Evolutionary conservation across 768 basidiomycete species (phyloP).

Genomic region (Pulveroboletus sp.): DNA sequence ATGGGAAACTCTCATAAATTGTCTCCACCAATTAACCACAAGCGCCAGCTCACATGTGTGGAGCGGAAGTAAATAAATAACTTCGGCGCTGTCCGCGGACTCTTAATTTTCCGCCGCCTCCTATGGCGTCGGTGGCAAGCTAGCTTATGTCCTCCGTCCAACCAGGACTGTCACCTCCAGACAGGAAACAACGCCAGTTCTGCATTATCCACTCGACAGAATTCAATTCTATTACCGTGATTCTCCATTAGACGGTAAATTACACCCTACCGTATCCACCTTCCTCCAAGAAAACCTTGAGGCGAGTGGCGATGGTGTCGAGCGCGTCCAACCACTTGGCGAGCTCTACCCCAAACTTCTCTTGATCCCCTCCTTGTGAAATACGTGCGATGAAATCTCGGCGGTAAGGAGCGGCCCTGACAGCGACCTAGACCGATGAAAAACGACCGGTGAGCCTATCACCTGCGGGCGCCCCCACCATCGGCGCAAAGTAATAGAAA

Average conservation of each 20-base stretch:
- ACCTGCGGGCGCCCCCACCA: background rate
- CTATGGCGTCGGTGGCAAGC: constrained; percentile 4
- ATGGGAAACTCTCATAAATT: constrained; percentile 2
- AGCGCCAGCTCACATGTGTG: background rate
- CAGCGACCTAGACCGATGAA: constrained; percentile 44
- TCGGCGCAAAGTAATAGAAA: background rate
- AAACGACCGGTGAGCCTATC: background rate
- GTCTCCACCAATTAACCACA: background rate
- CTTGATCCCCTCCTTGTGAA: constrained; percentile 58
- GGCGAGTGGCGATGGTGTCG: constrained; percentile 49
- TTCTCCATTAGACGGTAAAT: constrained; percentile 24
- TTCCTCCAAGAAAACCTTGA: constrained; percentile 54
- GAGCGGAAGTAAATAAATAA: constrained; percentile 2
- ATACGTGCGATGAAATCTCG: constrained; percentile 61
- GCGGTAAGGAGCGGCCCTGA: constrained; percentile 62
- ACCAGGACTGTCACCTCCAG: background rate
- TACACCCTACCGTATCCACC: constrained; percentile 58
- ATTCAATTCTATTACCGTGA: constrained; percentile 26
- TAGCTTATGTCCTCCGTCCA: background rate
- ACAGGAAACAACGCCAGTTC: constrained; percentile 2
- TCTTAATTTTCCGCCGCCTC: constrained; percentile 10
- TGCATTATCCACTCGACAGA: constrained; percentile 5
- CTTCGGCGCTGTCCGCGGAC: constrained; percentile 14
- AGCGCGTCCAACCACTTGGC: constrained; percentile 61
- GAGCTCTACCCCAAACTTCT: constrained; percentile 58